Evolutionary conservation across 192 early-diverging fungal species (phyloP).

Genomic region (Chytriomyces confervae): DNA sequence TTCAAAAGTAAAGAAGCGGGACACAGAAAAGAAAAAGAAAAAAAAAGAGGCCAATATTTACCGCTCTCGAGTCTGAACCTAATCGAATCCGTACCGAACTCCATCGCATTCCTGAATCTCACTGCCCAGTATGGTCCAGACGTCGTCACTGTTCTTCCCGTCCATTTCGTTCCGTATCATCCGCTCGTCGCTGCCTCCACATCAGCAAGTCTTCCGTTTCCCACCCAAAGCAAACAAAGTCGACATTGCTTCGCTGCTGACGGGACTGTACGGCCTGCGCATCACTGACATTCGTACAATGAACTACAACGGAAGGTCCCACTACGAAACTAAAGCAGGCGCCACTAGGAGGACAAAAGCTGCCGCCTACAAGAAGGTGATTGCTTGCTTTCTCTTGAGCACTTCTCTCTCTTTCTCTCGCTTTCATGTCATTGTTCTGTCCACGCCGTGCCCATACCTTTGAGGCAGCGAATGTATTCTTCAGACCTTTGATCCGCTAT

Average conservation of each 20-base stretch:
- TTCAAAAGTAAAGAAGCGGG: neutral
- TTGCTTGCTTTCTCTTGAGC: slow-evolving; percentile 42
- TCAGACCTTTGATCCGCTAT: too few relatives aligned
- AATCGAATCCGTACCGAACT: neutral
- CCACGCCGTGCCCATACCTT: too few relatives aligned
- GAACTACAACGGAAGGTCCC: slow-evolving; percentile 73
- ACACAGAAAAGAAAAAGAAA: slow-evolving; percentile 26
- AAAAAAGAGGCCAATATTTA: neutral
- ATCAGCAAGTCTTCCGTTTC: slow-evolving; percentile 90
- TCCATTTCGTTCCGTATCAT: slow-evolving; percentile 84
- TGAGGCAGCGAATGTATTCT: too few relatives aligned
- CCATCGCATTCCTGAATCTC: neutral
- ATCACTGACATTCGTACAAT: slow-evolving; percentile 88
- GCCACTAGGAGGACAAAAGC: slow-evolving; percentile 22
- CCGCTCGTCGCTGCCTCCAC: slow-evolving; percentile 75
- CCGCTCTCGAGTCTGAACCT: slow-evolving; percentile 5
- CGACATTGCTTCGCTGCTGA: slow-evolving; percentile 86
- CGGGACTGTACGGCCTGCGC: slow-evolving; percentile 80
- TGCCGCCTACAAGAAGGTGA: slow-evolving; percentile 67
- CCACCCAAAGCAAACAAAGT: slow-evolving; percentile 92
- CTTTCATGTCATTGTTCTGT: too few relatives aligned
- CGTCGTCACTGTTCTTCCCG: slow-evolving; percentile 78
- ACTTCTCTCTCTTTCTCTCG: too few relatives aligned
- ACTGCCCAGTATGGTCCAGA: neutral
- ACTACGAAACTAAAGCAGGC: slow-evolving; percentile 41